Base-by-base conservation (phyloP, 1,284 basidiomycete species). In the Inonotus obliquus region DNA sequence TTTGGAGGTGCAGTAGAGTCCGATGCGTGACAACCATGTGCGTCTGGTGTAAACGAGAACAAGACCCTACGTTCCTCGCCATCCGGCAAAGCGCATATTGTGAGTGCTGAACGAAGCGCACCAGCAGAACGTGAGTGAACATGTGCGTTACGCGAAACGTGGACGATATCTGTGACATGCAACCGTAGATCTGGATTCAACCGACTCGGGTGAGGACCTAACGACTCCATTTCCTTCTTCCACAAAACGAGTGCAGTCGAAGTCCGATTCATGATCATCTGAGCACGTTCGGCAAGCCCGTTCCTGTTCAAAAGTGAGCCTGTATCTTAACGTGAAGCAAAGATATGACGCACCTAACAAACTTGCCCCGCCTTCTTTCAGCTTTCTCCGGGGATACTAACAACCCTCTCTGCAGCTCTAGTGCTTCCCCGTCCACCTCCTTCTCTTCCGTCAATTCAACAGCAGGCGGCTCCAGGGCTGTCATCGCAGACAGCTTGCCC, bases 241-340 rank as follows among this genome's bases (percentile, higher is more conserved):
- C 83, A 85, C 1, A 85, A 71, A 11, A 73, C 65, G 35, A 79
- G 72, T 13, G 76, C 72, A 1, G 79, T 82, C 17, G 73, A 73
- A 13, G 72, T 67, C 19, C 75, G 76, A 17, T 74, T 68, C 41
- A 81, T 76, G 37, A 74, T 67, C 11, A 74, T 69, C 17, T 75
- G 73, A 0, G 81, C 77, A 9, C 75, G 75, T 51, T 79, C 78
- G 0, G 82, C 83, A 6, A 85, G 65, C 0, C 82, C 82, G 14
- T 79, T 79, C 32, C 83, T 82, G 59, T 32, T 19, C 32, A 4
- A 19, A 52, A 32, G 19, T 19, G 17, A 44, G 41, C 4, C 14
- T 52, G 29, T 7, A 5, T 29, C 6, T 35, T 11, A n/a, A 17
- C 9, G 25, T 32, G 11, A 51, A 13, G 49, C 56, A 48, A 27